Evolutionary conservation across 139 green algal genomes (phyloP).

Genomic region (Chlamydomonas urium): DNA sequence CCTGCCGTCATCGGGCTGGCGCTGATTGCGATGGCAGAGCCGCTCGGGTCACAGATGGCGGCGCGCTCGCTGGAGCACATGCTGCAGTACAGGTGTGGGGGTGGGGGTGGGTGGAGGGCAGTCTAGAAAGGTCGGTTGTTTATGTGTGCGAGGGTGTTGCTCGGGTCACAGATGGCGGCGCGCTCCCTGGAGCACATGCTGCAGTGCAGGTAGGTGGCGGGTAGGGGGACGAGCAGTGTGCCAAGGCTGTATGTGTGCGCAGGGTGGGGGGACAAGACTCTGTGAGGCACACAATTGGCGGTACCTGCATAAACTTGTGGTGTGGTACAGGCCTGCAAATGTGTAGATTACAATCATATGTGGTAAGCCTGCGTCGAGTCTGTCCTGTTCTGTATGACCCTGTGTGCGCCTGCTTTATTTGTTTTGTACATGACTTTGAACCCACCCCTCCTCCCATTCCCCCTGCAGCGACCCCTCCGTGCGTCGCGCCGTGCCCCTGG

Average conservation of each 20-base stretch:
- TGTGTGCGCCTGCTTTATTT: background rate
- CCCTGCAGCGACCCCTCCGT: constrained; percentile 26
- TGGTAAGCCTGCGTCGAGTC: background rate
- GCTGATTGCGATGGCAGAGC: constrained; percentile 91
- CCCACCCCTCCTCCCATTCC: background rate
- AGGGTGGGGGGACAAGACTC: too few relatives aligned
- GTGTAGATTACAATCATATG: too few relatives aligned
- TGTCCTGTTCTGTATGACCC: background rate
- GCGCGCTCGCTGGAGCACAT: constrained; percentile 87
- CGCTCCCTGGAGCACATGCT: constrained; percentile 91
- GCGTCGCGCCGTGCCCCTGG: constrained; percentile 82
- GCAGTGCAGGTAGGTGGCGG: too few relatives aligned
- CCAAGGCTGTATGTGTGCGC: too few relatives aligned
- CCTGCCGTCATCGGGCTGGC: constrained; percentile 87
- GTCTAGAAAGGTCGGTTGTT: too few relatives aligned
- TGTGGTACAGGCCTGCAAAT: too few relatives aligned
- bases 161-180: constrained; percentile 84
- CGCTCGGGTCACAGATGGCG: constrained; percentile 87
- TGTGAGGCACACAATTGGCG: too few relatives aligned
- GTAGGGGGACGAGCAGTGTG: too few relatives aligned
- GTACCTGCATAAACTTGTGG: too few relatives aligned
- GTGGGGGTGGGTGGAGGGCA: too few relatives aligned
- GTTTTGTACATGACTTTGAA: too few relatives aligned
- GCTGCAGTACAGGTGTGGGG: constrained; percentile 76
- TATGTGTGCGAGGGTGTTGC: too few relatives aligned